Evolutionary conservation across 768 basidiomycete genomes (phyloP), one percentile per base, ranked within the genome.

Genomic region (Russula brevipes): DNA sequence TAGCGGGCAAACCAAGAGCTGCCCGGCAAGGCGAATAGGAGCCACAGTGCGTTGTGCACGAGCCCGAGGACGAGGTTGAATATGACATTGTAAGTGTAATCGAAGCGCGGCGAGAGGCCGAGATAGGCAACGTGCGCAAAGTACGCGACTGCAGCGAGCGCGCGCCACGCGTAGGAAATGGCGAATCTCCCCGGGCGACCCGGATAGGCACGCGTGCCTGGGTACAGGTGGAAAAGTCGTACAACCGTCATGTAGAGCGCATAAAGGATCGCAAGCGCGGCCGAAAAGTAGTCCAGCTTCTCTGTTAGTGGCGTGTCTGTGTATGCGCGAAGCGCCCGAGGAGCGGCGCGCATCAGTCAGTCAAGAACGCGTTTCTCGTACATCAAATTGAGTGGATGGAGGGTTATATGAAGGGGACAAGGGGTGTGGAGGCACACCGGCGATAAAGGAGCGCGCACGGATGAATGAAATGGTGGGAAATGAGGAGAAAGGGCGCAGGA

Each of bases 281-380:
- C 97, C 3, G 92, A 92, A 73, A 98, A 97, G 73, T 99, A 99
- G 71, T 98, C 97, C 71, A 95, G 61, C 67, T 87, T 89, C 74
- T 99, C 97, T 2, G 95, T 98, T 31, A 76, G 71, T 2, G 88
- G 85, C 5, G 84, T 77, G 76, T 98, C 96, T 92, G 68, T 24
- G 61, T n/a, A 63, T 49, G 57, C 24, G 58, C 38, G 57, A 41
- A 36, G 16, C 47, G 44, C 51, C 58, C 57, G 17, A 39, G 3
- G 17, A 9, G 47, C 54, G 44, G 49, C 42, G 63, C 60, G 61
- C 55, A 69, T 67, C 53, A 35, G 35, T 55, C 35, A 63, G 44
- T 19, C 39, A 49, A 63, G 51, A 24, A 44, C 41, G 11, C 17
- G 56, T 57, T 45, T 63, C 51, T 45, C 38, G 36, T 58, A 17